Evolutionary conservation across 148 eudicot species (phyloP).

Genomic region (Drosera capensis): DNA sequence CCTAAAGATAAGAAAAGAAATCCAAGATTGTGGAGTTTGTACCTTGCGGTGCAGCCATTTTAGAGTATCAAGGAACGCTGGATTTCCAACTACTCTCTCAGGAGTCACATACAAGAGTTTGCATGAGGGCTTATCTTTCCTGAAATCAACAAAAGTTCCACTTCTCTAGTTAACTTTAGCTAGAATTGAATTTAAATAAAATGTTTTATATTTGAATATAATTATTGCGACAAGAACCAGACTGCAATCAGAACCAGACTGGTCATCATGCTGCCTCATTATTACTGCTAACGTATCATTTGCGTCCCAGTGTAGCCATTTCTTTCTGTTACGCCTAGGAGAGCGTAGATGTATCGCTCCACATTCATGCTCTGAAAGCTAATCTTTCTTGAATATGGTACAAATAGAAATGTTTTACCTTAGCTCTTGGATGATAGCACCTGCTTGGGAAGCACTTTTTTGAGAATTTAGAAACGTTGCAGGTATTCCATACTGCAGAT

Average conservation of each 20-base stretch:
- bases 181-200: too few species aligned
- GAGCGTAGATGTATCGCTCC: too few species aligned
- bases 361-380: too few species aligned
- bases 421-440: conserved; percentile 75
- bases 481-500: conserved; percentile 77
- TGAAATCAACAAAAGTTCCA: conserved; percentile 15
- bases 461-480: conserved; percentile 97
- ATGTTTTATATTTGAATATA: too few species aligned
- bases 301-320: too few species aligned
- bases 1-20: too few species aligned
- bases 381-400: not conserved
- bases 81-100: conserved; percentile 83
- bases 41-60: conserved; percentile 61
- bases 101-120: conserved; percentile 98
- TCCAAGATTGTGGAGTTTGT: too few species aligned
- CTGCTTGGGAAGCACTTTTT: conserved; percentile 75
- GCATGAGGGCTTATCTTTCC: conserved; percentile 89
- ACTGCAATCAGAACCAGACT: too few species aligned
- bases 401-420: conserved; percentile 23
- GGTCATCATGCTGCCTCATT: too few species aligned
- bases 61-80: conserved; percentile 54
- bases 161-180: not conserved
- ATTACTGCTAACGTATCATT: too few species aligned
- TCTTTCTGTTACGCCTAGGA: not conserved
- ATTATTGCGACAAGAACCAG: too few species aligned